Conservation (phyloP, 2,329 filamentous ascomycete genomes). For the Xylaria sp. region DNA sequence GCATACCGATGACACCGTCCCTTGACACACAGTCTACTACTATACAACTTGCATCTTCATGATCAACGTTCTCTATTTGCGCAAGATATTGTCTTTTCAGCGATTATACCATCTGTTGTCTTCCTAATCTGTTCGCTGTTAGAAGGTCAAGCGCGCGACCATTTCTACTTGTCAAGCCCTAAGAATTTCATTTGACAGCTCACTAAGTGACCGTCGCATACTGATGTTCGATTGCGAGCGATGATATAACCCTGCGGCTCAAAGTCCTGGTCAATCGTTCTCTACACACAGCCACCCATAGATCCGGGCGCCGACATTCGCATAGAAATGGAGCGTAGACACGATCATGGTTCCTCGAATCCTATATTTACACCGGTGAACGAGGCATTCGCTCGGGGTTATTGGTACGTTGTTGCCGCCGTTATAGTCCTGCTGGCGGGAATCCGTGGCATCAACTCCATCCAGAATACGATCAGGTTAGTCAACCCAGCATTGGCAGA, state of each 20-base stretch:
- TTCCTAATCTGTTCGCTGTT: no score
- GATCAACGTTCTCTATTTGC: neutral
- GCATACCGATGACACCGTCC: neutral
- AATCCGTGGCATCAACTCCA: constrained; percentile 57
- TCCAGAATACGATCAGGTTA: constrained; percentile 57
- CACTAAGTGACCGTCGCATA: neutral
- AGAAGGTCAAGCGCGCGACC: neutral
- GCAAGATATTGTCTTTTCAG: neutral
- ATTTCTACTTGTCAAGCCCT: neutral
- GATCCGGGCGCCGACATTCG: constrained; percentile 7
- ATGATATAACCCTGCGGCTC: constrained; percentile 1
- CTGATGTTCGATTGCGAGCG: neutral
- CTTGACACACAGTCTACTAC: neutral
- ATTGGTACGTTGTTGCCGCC: constrained; percentile 68
- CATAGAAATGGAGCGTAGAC: constrained; percentile 43
- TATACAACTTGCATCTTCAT: neutral
- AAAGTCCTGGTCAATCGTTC: neutral
- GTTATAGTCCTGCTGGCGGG: constrained; percentile 57
- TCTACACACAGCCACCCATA: neutral
- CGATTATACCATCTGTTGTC: neutral
- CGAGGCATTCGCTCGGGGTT: constrained; percentile 63
- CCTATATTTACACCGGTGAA: constrained; percentile 59
- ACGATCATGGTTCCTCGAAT: constrained; percentile 46
- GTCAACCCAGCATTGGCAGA: constrained; percentile 20
- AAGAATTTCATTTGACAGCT: neutral